Percentiles rank a stretch among this genome's conserved stretches.
Conservation (phyloP, 1,284 basidiomycete genomes). For the Ustilago loliicola region DNA sequence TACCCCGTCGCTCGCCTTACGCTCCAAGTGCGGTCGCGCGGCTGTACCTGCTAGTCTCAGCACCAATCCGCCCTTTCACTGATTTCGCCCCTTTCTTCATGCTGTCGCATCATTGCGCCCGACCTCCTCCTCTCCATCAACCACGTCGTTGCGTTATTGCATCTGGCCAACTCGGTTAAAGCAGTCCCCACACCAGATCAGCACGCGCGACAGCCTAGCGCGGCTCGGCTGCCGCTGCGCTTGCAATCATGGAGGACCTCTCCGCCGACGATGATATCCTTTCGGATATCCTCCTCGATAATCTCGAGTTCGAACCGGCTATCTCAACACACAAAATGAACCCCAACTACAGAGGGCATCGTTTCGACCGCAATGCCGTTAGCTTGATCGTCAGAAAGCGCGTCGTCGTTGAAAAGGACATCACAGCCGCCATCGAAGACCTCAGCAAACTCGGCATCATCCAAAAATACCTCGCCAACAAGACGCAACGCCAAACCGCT, state of each 20-base stretch:
- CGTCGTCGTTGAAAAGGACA: constrained; percentile 62
- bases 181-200: constrained; percentile 9
- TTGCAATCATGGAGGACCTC: constrained; percentile 65
- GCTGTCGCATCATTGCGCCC: constrained; percentile 27
- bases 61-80: neutral
- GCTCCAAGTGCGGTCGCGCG: neutral
- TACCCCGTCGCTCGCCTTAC: neutral
- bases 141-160: constrained; percentile 5
- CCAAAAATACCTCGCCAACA: constrained; percentile 58
- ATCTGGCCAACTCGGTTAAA: constrained; percentile 24
- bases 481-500: constrained; percentile 57
- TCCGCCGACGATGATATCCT: constrained; percentile 69
- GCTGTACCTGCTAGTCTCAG: neutral
- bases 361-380: constrained; percentile 63
- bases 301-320: constrained; percentile 68
- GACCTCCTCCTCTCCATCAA: constrained; percentile 15
- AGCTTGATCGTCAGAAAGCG: constrained; percentile 59
- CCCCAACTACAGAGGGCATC: constrained; percentile 62
- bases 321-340: constrained; percentile 71
- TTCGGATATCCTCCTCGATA: constrained; percentile 68
- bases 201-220: constrained; percentile 39
- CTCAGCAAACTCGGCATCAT: constrained; percentile 63
- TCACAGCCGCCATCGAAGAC: constrained; percentile 59
- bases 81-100: constrained; percentile 30
- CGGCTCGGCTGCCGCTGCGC: constrained; percentile 42